These are phyloP conservation scores for Pichia rugopelliculosa DNA, from an alignment of 805 yeast genomes.

Conservation along the genomic window DNA sequence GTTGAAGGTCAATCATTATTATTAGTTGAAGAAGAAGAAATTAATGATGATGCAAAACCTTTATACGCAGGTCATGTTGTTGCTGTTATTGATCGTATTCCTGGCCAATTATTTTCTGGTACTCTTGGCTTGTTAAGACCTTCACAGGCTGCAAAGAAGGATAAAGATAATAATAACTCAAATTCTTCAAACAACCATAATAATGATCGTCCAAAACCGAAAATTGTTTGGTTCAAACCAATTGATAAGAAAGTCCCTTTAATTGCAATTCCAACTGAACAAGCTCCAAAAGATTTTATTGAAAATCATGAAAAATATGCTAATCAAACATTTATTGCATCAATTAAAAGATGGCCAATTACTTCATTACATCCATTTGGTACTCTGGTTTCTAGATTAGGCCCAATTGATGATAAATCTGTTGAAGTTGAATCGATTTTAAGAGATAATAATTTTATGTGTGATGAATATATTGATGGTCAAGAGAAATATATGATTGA, in stretches of 20 bases:
- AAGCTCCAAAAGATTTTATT: conserved; percentile 92
- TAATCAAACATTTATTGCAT: conserved; percentile 81
- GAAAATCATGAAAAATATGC: conserved; percentile 83
- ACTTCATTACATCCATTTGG: conserved; percentile 98
- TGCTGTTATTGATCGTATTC: conserved; percentile 94
- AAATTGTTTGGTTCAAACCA: conserved; percentile 98
- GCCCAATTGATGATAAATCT: conserved; percentile 64
- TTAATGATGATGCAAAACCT: conserved; percentile 87
- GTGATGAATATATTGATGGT: conserved; percentile 66
- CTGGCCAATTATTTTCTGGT: conserved; percentile 94
- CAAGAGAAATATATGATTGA: conserved; percentile 30
- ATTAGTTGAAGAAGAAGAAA: conserved; percentile 91
- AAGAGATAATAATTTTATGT: conserved; percentile 76
- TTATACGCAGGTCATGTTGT: conserved; percentile 97
- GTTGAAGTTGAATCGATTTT: conserved; percentile 85
- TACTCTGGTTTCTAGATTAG: conserved; percentile 79
- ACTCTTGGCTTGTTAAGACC: conserved; percentile 91
- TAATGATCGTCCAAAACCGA: conserved; percentile 47
- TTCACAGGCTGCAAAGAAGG: conserved; percentile 80
- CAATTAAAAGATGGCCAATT: conserved; percentile 98
- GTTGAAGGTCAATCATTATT: conserved; percentile 95
- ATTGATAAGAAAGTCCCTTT: conserved; percentile 96
- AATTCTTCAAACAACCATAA: conserved; percentile 8
- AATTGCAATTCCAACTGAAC: conserved; percentile 97
- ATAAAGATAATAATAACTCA: conserved; percentile 30